These are phyloP conservation scores for Echites panduratus DNA, from an alignment of 257 asterid genomes.

Conservation along the genomic window DNA sequence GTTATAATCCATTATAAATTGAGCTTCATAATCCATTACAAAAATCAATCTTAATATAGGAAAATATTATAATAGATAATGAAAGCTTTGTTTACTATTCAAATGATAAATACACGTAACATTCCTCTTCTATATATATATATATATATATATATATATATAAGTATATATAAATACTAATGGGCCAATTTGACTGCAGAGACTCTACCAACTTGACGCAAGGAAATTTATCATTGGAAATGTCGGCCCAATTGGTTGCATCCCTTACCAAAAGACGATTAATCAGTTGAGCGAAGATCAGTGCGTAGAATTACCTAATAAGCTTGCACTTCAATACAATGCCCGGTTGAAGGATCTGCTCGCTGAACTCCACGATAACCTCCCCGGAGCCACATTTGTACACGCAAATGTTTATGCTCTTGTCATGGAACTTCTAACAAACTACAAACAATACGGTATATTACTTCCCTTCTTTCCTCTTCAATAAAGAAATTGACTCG, in stretches of 20 bases:
- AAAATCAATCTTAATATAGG: too few relatives aligned
- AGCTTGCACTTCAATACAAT: conserved; percentile 76
- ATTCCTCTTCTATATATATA: too few relatives aligned
- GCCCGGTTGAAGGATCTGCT: conserved; percentile 59
- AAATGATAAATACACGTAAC: too few relatives aligned
- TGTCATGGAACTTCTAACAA: conserved; percentile 83
- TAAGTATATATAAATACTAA: too few relatives aligned
- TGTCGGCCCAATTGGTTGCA: conserved; percentile 95
- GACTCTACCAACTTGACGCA: conserved; percentile 69
- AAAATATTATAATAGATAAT: too few relatives aligned
- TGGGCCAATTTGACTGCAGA: conserved; percentile 29
- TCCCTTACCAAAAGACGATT: conserved; percentile 81
- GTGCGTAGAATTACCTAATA: conserved; percentile 70
- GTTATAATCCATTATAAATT: too few relatives aligned
- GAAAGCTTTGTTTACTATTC: too few relatives aligned
- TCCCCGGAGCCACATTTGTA: conserved; percentile 64
- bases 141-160: too few relatives aligned
- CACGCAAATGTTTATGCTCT: conserved; percentile 79
- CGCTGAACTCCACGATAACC: conserved; percentile 45
- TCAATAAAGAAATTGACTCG: too few relatives aligned
- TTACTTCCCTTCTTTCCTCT: too few relatives aligned
- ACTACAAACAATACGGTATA: conserved; percentile 63
- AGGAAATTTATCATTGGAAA: conserved; percentile 77
- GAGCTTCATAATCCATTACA: too few relatives aligned
- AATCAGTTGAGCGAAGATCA: conserved; percentile 53